Base-by-base conservation (phyloP, 2,329 filamentous ascomycete genomes). In the Escovopsis sp. region DNA sequence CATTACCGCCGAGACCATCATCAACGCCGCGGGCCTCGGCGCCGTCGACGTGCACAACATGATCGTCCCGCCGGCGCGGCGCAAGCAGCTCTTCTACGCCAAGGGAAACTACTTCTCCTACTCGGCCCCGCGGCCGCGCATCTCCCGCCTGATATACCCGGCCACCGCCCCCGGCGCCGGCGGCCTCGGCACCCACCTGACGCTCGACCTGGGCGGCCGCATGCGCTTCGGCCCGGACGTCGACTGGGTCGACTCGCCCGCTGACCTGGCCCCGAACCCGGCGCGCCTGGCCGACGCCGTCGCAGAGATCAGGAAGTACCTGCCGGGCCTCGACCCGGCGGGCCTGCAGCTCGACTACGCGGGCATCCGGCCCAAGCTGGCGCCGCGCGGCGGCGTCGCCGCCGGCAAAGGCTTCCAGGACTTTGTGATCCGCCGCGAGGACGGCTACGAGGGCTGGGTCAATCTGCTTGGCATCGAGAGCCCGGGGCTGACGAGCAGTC, bases 101-200 rank as follows among this genome's bases (percentile, higher is more conserved):
- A 98, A 98, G 66, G 91, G 91, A 1, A 89, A 85, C 47, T 98
- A 98, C 66, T 96, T 93, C 65, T 83, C 81, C 28, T 96, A 95
- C 65, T 63, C 72, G 0, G 67, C 76, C 1, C 75, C 79, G 0
- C 55, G 56, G 1, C 88, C 86, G 0, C 58, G 54, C 28, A 77
- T 88, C 10, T 67, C 63, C 2, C 85, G 82, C 0, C 75, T 98
- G 19, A 70, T 98, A 40, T 98, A 96, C 56, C 91, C 91, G 0
- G 87, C 83, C 0, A 87, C 89, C 0, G 69, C 83, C 8, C 82
- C 87, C 0, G 88, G 88, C 2, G 75, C 80, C 19, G 88, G 77
- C 41, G 89, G 91, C 0, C 67, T 98, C 1, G 91, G 91, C 39
- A 96, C 91, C 0, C 91, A 98, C 61, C 68, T 98, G 15, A 98